Evolutionary conservation across 768 basidiomycete species (phyloP), one percentile per base, ranked within the genome.

Genomic region (Nidularia pulvinata): DNA sequence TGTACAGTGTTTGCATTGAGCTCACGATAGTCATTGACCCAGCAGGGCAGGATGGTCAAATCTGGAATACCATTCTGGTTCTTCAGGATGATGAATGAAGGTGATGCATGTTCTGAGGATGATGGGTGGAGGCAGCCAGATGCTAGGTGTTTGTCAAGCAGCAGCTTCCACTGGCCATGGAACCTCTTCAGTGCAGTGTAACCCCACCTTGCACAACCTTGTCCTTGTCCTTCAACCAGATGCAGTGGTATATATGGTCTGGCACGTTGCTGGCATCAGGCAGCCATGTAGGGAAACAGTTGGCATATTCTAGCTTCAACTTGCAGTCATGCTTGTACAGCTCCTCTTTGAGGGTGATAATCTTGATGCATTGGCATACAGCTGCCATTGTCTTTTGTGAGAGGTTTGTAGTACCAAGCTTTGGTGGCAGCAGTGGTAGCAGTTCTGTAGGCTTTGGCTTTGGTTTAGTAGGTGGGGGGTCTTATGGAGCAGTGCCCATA

Each of bases 71-170:
- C 37, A 39, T 39, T 16, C 37, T 10, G 10, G 37, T 39, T 10
- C 44, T 74, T 74, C 0, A 66, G 72, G 3, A 78, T 69, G 1
- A 77, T 61, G 51, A 78, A 80, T 0, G 66, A 62, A 0, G 72
- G 75, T 0, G 69, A 79, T 0, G 69, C 68, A 43, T 62, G 66
- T 0, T 46, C 42, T 0, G 65, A 70, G 0, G 57, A 56, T 0
- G 69, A 76, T 0, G 64, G 68, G 0, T 58, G 53, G 0, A 78
- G 64, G 0, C 61, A 51, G 0, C 75, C 73, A 2, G 69, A 64
- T 0, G 57, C 61, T 0, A 77, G 47, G 49, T 75, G 72, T 16
- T 70, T 54, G 0, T 74, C 48, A 0, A 80, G 59, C 0, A 78
- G 55, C 0, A 36, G 65, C 3, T 65, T 30, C 70, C 74, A 78